Base-by-base conservation (phyloP, 345 rosid species). In the Streptanthus diversifolius region DNA sequence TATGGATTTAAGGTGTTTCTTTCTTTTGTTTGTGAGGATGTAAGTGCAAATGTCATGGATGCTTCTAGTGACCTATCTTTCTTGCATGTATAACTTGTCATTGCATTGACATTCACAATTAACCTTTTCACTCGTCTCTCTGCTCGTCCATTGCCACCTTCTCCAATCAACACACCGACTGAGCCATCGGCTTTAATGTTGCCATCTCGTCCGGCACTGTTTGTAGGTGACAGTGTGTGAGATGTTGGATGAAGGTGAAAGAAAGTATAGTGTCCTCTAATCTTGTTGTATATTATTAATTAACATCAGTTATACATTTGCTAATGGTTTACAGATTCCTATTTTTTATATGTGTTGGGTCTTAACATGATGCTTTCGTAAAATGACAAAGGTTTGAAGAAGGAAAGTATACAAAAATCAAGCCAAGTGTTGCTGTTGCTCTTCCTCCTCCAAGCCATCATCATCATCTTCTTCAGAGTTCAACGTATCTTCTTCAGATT, bases 361-460 rank as follows among this genome's bases (percentile, higher is more conserved):
- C 15, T 51, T 36, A 66, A 22, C 71, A 66, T 22, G 5, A 51
- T 8, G 36, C 40, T 47, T 30, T 32, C 55, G 12, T 18, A 32
- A 22, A 35, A 53, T n/a, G 2, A 64, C 51, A 17, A 48, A 56
- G 15, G 17, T 36, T 70, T 58, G 12, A 25, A 35, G 8, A 24
- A 12, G 10, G 0, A 30, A 6, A 30, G 3, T 2, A 0, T 2
- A 0, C 0, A 35, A 44, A 37, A 39, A 15, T 76, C 53, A 70
- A 71, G 76, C 76, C 68, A 70, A 40, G 56, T 77, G 80, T 47
- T 63, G 80, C 7, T 75, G 79, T 47, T 76, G 56, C 27, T 63
- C 71, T 27, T 55, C 75, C 21, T 54, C 73, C 19, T 79, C 76
- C 25, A 62, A 62, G 17, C 41, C 65, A 68, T 51, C 17, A 15